These are phyloP conservation scores for Metrosideros polymorpha DNA, from an alignment of 441 rosid species.

Conservation along the genomic window DNA sequence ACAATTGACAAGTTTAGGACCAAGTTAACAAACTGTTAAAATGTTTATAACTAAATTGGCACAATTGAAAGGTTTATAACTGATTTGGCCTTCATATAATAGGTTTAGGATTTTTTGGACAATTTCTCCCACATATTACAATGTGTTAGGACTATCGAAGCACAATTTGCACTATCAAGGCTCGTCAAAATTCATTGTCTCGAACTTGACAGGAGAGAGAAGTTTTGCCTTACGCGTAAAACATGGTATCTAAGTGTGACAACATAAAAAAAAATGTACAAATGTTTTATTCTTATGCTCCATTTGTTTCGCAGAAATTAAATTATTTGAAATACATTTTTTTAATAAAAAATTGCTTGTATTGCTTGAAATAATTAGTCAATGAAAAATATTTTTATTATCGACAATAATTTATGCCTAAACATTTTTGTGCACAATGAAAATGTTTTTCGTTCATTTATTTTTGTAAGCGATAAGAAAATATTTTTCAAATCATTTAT, in stretches of 20 bases:
- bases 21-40: not conserved
- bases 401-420: too few species aligned
- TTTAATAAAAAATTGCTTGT: not conserved
- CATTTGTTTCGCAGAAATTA: accelerated
- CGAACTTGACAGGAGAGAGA: not conserved
- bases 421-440: too few species aligned
- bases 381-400: too few species aligned
- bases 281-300: too few species aligned
- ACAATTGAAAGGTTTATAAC: not conserved
- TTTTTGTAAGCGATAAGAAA: too few species aligned
- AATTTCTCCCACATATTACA: not conserved
- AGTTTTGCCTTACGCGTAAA: not conserved
- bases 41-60: not conserved
- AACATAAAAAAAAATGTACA: not conserved
- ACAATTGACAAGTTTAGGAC: too few species aligned
- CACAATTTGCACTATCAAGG: not conserved
- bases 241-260: not conserved
- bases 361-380: too few species aligned
- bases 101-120: not conserved
- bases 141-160: not conserved
- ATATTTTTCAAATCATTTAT: too few species aligned
- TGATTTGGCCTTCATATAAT: not conserved
- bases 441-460: too few species aligned
- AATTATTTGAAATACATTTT: too few species aligned
- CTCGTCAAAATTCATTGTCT: not conserved